These are phyloP conservation scores for Bryum argenteum DNA, from an alignment of 225 moss, liverwort and hornwort genomes.

Conservation along the genomic window DNA sequence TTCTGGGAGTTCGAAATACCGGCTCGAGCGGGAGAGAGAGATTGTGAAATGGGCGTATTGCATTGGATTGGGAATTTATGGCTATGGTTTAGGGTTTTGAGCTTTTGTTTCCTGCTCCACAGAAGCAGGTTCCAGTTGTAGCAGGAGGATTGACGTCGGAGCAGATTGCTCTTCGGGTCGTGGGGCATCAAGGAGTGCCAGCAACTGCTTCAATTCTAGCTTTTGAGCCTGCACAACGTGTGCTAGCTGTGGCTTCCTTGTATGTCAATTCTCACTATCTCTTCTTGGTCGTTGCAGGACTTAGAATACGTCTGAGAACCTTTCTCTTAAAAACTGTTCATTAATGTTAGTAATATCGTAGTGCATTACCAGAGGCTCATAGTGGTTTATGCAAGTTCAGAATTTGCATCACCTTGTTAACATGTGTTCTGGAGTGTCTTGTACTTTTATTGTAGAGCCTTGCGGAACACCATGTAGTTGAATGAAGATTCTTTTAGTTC, in stretches of 20 bases:
- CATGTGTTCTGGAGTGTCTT: conserved; percentile 7
- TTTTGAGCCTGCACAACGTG: conserved; percentile 90
- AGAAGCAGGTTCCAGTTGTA: conserved; percentile 52
- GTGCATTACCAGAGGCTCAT: no score
- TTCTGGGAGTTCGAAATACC: neutral
- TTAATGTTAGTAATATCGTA: neutral
- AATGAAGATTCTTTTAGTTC: neutral
- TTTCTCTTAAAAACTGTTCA: neutral
- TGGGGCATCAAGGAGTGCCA: conserved; percentile 80
- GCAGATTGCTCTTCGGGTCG: conserved; percentile 59
- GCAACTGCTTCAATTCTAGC: conserved; percentile 80
- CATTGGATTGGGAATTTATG: neutral
- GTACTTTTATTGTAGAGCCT: no score
- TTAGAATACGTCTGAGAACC: neutral
- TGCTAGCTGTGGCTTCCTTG: conserved; percentile 91
- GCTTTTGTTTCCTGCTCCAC: conserved; percentile 16
- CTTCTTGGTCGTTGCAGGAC: neutral
- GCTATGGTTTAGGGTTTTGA: conserved; percentile 13
- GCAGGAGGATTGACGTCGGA: conserved; percentile 61
- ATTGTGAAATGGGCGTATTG: conserved; percentile 10
- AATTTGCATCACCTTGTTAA: conserved; percentile 1
- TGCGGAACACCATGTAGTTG: no score
- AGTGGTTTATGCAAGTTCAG: no score
- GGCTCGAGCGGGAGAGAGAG: no score
- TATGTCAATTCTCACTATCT: conserved; percentile 41